Base-by-base conservation (phyloP, 108 stramenopile species). In the Skeletonema menzelii region DNA sequence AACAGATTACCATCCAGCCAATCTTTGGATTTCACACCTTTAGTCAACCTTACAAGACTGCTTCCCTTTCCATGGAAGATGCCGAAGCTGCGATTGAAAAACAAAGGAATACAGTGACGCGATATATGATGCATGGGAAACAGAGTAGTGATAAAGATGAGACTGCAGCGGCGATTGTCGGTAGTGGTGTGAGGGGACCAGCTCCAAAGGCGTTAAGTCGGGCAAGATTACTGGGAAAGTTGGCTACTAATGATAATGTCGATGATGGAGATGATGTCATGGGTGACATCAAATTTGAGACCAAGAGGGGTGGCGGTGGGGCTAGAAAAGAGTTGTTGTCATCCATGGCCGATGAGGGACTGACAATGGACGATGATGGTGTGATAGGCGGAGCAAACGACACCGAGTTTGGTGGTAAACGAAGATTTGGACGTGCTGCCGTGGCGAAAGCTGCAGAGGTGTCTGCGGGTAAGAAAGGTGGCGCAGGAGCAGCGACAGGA, bases 251-350 rank as follows among this genome's bases (percentile, higher is more conserved):
- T 30, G 80, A 71, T 5, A 85, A 63, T 11, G 83, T 75, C 11
- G 93, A 87, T 56, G 91, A 89, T 11, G 86, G 85, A 3, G 91
- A 93, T 64, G 93, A 94, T 83, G 75, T 94, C 61, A 94, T 94
- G 93, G 83, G 79, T 11, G 93, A 94, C 71, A 59, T 94, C 56
- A 69, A 77, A 30, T 94, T 82, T 83, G 64, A 74, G 10, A 70
- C 81, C 31, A 58, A 63, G 20, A 44, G 72, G n/a, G 83, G 82
- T 28, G 73, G 70, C 1, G 69, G 63, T 26, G 63, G 70, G 44
- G 89, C 91, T 1, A 79, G 91, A 1, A 85, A 87, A 65, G 91
- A 94, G 63, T 70, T 94, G 53, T 60, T 94, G 22, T 62, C 75
- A 17, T 69, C 77, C 2, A 70, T 91, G 73, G 91, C 83, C 2